Evolutionary conservation across 257 asterid genomes (phyloP), one percentile per base, ranked within the genome.

Genomic region (Rhazya stricta): DNA sequence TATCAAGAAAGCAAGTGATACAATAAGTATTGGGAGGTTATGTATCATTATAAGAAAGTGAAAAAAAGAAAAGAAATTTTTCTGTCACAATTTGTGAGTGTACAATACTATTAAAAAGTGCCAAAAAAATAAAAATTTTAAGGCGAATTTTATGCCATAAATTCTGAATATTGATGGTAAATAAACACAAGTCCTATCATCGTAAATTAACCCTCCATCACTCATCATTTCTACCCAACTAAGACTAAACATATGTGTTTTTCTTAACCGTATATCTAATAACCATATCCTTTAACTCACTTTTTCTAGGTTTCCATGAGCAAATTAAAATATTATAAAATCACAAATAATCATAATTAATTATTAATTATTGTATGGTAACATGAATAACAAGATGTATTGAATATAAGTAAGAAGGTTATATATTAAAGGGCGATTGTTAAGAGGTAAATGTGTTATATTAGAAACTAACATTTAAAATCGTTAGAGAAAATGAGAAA

Each of bases 91-190:
- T 16, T n/a, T 41, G 21, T 27, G 18, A 58, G 29, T 6, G 50
- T 12, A 66, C 19, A 36, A 65, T 63, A 4, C n/a, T 32, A 62
- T 66, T 66, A 9, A 37, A 2, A 37, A 65, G 50, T 65, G 16
- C 32, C 1, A 29, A 29, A 15, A 18, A 1, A 2, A 1, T 29
- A 36, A 18, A 71, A 51, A 71, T 2, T n/a, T 8, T 0, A 9
- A n/a, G n/a, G 75, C 75, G 60, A 50, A 32, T 15, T 71, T n/a
- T 32, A 32, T 71, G 75, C 57, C 74, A n/a, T 29, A 45, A 25
- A 69, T 27, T 19, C 23, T 66, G 42, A 36, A 66, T 66, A 21
- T 66, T 37, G 50, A 66, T 66, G 71, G 71, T 4, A 37, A 66
- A 21, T 8, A 18, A 16, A 13, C 27, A 57, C 34, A 34, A 65